Conservation (phyloP, 352 stramenopile genomes). For the Phytopythium oedochilum region DNA sequence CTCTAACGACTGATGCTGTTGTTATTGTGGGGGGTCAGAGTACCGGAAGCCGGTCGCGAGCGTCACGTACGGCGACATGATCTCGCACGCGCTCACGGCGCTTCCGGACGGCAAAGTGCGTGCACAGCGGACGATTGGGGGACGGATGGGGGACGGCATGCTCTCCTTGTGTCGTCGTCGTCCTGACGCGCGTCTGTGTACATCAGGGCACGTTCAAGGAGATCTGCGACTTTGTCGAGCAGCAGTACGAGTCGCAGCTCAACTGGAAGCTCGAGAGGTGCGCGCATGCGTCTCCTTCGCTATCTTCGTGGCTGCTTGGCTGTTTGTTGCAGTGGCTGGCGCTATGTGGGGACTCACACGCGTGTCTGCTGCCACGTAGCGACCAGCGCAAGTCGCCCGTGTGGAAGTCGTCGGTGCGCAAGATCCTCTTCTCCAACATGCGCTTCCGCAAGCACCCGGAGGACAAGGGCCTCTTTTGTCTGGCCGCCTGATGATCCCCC, state of each 20-base stretch:
- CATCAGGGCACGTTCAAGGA: slow-evolving; percentile 86
- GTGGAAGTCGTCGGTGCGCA: slow-evolving; percentile 88
- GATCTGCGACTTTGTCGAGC: slow-evolving; percentile 88
- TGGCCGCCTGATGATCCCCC: slow-evolving; percentile 47
- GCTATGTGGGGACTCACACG: too few species aligned
- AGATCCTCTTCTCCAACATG: slow-evolving; percentile 87
- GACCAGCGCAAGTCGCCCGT: slow-evolving; percentile 85
- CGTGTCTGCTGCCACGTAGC: too few species aligned
- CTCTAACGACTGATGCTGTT: neutral
- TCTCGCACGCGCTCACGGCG: slow-evolving; percentile 70
- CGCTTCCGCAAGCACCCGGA: slow-evolving; percentile 76
- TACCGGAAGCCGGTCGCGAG: slow-evolving; percentile 77
- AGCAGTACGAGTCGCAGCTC: slow-evolving; percentile 79
- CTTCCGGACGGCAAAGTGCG: slow-evolving; percentile 62
- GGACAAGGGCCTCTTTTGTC: slow-evolving; percentile 69
- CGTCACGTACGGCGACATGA: slow-evolving; percentile 88
- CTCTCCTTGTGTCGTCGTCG: neutral
- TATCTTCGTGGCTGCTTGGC: too few species aligned
- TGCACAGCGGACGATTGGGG: slow-evolving; percentile 1
- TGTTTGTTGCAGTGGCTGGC: too few species aligned
- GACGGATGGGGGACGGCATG: too few species aligned
- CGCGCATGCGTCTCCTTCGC: neutral
- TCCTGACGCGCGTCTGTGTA: too few species aligned
- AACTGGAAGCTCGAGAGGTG: slow-evolving; percentile 90
- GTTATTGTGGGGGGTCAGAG: slow-evolving; percentile 24